A percentile compares a stretch with the other conserved stretches of the same genome.
phyloP scores from a whole-genome alignment of 2,329 filamentous ascomycete species.

The Aureobasidium lini region DNA sequence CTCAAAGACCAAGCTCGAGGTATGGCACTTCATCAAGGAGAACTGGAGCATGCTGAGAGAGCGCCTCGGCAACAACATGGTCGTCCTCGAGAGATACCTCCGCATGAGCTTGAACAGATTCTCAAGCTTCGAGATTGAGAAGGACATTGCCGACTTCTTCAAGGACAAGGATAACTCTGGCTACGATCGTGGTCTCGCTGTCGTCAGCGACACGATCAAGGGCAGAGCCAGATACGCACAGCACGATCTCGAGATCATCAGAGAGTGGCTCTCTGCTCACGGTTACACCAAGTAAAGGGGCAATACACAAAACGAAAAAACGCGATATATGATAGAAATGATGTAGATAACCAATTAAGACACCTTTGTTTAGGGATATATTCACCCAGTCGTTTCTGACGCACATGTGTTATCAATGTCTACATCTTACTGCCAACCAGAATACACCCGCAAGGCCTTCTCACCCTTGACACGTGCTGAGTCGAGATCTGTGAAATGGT shows the following conservation, averaged over 20 bases:
- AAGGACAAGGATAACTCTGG: conserved; percentile 73
- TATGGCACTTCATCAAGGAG: conserved; percentile 80
- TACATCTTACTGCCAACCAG: too few species aligned
- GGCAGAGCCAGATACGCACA: conserved; percentile 75
- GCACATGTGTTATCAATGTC: too few species aligned
- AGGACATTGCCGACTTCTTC: conserved; percentile 82
- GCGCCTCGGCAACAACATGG: conserved; percentile 71
- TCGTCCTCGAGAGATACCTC: conserved; percentile 84
- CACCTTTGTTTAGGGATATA: too few species aligned
- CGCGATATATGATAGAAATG: neutral
- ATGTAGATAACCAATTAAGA: too few species aligned
- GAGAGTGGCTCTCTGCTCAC: conserved; percentile 68
- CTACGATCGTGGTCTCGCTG: conserved; percentile 78
- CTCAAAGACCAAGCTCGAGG: conserved; percentile 59
- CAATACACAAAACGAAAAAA: neutral
- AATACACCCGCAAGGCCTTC: too few species aligned
- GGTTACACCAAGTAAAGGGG: conserved; percentile 38
- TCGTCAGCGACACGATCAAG: conserved; percentile 77
- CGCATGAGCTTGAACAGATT: conserved; percentile 72
- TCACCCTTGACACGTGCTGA: conserved; percentile 69
- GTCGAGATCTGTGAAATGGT: conserved; percentile 58
- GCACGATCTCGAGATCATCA: conserved; percentile 63
- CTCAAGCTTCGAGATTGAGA: conserved; percentile 58
- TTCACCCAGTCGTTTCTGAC: too few species aligned
- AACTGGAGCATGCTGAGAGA: conserved; percentile 70